These are phyloP conservation scores for Asclepias syriaca DNA, from an alignment of 257 asterid species.

Conservation along the genomic window DNA sequence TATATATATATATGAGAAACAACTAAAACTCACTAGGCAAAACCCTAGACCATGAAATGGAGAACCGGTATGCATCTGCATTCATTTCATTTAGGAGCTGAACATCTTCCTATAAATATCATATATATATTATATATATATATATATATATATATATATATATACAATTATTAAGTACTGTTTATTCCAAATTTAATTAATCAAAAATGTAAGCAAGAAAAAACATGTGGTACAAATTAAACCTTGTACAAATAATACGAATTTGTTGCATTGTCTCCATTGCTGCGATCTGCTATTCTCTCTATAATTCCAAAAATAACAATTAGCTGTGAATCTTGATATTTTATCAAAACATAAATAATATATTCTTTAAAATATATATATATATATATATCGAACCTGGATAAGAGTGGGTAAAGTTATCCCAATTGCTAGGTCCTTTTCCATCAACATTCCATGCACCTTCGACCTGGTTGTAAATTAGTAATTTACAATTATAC, in stretches of 20 bases:
- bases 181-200: neutral
- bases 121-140: no score
- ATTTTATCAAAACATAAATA: no score
- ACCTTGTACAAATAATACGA: neutral
- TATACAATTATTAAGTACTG: neutral
- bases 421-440: constrained; percentile 7
- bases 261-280: neutral
- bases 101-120: neutral
- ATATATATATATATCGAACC: neutral
- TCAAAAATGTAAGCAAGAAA: neutral
- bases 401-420: neutral
- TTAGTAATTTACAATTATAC: no score
- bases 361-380: no score
- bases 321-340: no score
- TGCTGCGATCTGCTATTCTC: neutral
- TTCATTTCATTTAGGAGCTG: neutral
- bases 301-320: neutral
- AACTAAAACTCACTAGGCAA: neutral
- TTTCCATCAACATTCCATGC: constrained; percentile 7
- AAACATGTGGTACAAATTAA: neutral
- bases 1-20: no score
- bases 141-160: no score
- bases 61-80: neutral
- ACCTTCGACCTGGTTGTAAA: constrained; percentile 3
- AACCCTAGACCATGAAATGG: constrained; percentile 1